A percentile compares a stretch with the other conserved stretches of the same genome.
Evolutionary conservation across 345 rosid genomes (phyloP).

Genomic region (Euphorbia lathyris): DNA sequence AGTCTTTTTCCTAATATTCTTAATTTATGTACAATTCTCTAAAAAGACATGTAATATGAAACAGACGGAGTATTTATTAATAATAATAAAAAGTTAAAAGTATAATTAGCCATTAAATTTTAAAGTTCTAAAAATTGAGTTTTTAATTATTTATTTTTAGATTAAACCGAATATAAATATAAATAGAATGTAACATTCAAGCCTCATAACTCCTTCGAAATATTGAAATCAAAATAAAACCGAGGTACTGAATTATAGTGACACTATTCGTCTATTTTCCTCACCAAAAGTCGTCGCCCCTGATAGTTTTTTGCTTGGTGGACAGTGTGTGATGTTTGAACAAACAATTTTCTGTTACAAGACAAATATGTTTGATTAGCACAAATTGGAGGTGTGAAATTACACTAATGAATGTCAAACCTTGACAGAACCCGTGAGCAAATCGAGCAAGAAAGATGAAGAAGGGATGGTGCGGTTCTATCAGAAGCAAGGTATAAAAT

Average conservation of each 20-base stretch:
- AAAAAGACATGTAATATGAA: no score
- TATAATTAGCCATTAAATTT: no score
- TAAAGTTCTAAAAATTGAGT: no score
- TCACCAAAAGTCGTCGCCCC: constrained; percentile 29
- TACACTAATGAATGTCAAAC: constrained; percentile 22
- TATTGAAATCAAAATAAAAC: constrained; percentile 10
- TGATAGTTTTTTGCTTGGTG: neutral
- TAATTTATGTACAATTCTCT: no score
- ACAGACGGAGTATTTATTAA: no score
- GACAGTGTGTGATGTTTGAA: neutral
- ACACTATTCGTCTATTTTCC: constrained; percentile 12
- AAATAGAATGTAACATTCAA: no score
- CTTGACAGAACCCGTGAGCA: neutral
- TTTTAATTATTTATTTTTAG: no score
- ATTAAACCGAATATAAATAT: no score
- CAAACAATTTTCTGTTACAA: constrained; percentile 7
- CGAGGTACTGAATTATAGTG: constrained; percentile 15
- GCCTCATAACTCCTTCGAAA: constrained; percentile 22
- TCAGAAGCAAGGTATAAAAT: constrained; percentile 23
- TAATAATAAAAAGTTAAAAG: no score
- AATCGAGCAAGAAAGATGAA: constrained; percentile 5
- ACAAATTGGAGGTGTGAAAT: constrained; percentile 22
- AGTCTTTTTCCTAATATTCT: no score
- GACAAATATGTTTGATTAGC: constrained; percentile 16
- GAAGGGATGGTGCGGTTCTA: neutral